These are phyloP conservation scores for Knoxia roxburghii DNA, from an alignment of 257 asterid species.

Conservation along the genomic window DNA sequence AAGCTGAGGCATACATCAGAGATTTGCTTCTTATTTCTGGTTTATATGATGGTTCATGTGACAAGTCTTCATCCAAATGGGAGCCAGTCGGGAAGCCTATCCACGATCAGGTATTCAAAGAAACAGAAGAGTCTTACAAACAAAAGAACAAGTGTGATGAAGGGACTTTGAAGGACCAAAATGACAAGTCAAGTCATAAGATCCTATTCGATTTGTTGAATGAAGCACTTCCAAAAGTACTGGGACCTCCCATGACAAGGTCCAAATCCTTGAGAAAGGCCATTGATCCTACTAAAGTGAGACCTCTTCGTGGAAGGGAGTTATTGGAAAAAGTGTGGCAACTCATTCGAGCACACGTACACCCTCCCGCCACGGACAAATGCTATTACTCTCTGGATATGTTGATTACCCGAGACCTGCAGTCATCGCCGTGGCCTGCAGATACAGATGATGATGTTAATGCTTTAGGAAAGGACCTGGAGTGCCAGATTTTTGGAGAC, in stretches of 20 bases:
- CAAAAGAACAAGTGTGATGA: conserved; percentile 36
- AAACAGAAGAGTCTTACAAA: conserved; percentile 54
- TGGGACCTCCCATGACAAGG: conserved; percentile 40
- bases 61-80: conserved; percentile 62
- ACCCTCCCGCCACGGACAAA: conserved; percentile 50
- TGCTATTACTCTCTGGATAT: conserved; percentile 43
- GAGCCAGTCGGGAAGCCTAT: conserved; percentile 78
- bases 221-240: conserved; percentile 67
- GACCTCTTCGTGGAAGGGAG: conserved; percentile 62
- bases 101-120: conserved; percentile 64
- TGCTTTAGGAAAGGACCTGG: conserved; percentile 59
- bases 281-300: conserved; percentile 28
- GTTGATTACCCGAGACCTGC: conserved; percentile 61
- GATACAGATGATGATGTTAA: conserved; percentile 52
- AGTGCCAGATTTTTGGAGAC: conserved; percentile 49
- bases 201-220: conserved; percentile 65
- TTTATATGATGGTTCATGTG: conserved; percentile 55
- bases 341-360: conserved; percentile 29
- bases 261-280: conserved; percentile 49
- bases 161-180: conserved; percentile 33
- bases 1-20: conserved; percentile 65
- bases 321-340: conserved; percentile 60
- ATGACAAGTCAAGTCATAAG: conserved; percentile 45
- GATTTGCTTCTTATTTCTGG: conserved; percentile 85
- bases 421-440: conserved; percentile 53